Evolutionary conservation across 306 rosid genomes (phyloP), one percentile per base, ranked within the genome.

Genomic region (Leucaena leucocephala): DNA sequence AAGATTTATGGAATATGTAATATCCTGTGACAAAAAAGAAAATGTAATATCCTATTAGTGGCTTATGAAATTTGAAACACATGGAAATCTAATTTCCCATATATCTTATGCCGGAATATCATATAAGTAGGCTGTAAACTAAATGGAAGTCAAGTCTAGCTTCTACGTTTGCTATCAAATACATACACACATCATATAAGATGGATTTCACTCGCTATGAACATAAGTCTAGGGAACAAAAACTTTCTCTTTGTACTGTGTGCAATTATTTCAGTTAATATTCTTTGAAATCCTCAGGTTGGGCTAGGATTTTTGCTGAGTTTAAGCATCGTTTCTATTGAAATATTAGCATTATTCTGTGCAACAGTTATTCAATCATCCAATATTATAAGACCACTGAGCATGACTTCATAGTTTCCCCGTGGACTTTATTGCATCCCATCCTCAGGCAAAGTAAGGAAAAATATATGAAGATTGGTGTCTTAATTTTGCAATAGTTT

Each of bases 351-450:
- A 21, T 68, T 21, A 22, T 33, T 13, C 67, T 61, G 67, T 21
- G 39, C 72, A 43, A 68, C 54, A 43, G 6, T 10, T 67, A 67
- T 68, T 14, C 27, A 12, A 68, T 44, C 73, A 21, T 68, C 55
- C 73, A 11, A 68, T 68, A 4, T 44, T 11, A n/a, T 68, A 11
- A 22, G 11, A 11, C 11, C 19, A 8, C 11, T 5, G 73, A n/a
- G 52, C 19, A 68, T 5, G 19, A 21, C 9, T 12, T 43, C 14
- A 12, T 10, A 72, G 34, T 92, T 91, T 70, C 97, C 97, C 98
- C 0, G 95, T 92, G 33, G 97, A 94, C 78, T 94, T 89, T 75
- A 92, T 94, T 84, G 88, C 98, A 61, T 94, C 98, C 77, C 98
- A 94, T 74, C 98, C 98, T 68, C 89, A 94, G 88, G 98, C 98